Conservation (phyloP, 2,329 filamentous ascomycete genomes). For the Xylaria sp. region DNA sequence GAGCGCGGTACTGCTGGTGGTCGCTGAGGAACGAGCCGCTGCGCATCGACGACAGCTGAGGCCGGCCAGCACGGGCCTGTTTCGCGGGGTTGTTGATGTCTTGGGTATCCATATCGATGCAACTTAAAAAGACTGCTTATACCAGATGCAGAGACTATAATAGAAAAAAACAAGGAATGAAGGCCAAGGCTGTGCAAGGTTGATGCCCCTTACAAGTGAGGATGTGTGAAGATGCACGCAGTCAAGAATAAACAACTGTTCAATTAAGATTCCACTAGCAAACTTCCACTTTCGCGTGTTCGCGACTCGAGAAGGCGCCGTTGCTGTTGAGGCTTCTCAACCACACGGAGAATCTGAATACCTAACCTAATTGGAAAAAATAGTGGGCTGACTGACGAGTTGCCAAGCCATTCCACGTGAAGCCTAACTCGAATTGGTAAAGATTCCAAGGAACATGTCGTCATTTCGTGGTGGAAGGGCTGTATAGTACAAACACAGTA, state of each 20-base stretch:
- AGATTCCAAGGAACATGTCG: background rate
- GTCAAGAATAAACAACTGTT: background rate
- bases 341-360: background rate
- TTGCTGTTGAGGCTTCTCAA: background rate
- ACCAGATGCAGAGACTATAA: background rate
- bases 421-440: conserved; percentile 15
- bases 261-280: conserved; percentile 7
- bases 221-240: conserved; percentile 12
- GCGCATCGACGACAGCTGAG: conserved; percentile 64
- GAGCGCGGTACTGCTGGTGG: conserved; percentile 72
- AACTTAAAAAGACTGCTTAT: conserved; percentile 1
- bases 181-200: background rate
- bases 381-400: background rate
- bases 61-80: conserved; percentile 52
- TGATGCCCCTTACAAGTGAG: conserved; percentile 5
- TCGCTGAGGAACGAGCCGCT: conserved; percentile 72
- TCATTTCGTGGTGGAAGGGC: conserved; percentile 7
- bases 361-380: conserved; percentile 10
- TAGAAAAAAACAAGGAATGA: conserved; percentile 1
- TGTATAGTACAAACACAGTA: background rate
- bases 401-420: conserved; percentile 29
- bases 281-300: conserved; percentile 9
- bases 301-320: background rate
- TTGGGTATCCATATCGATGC: conserved; percentile 44
- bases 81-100: conserved; percentile 45